These are phyloP conservation scores for Solanum appendiculatum DNA, from an alignment of 257 asterid species.

Conservation along the genomic window DNA sequence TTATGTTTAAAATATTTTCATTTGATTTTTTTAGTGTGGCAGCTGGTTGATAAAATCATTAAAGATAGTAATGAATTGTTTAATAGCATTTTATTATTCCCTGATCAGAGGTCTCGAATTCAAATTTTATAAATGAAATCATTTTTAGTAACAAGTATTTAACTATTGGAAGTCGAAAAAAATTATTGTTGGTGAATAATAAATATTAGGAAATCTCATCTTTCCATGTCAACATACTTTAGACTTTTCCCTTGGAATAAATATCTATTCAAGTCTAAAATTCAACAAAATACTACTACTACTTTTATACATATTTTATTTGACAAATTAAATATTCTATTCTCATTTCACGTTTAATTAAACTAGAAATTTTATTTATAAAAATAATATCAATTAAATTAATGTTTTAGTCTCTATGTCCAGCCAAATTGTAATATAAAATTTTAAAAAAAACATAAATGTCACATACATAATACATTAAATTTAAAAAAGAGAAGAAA, in stretches of 20 bases:
- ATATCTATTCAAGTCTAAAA: background rate
- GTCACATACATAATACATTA: background rate
- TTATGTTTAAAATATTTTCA: background rate
- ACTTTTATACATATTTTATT: background rate
- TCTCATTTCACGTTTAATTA: background rate
- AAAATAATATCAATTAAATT: background rate
- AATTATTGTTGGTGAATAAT: too few relatives aligned
- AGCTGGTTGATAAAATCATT: background rate
- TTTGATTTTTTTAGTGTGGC: background rate
- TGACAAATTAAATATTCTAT: background rate
- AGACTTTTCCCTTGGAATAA: background rate
- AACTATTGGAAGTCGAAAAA: rapidly evolving
- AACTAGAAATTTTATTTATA: background rate
- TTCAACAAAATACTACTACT: background rate
- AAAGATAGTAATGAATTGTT: background rate
- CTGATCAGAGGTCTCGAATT: rapidly evolving
- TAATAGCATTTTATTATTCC: background rate
- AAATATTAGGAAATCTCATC: background rate
- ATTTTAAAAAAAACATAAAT: background rate
- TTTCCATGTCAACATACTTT: background rate
- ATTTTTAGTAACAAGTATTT: too few relatives aligned
- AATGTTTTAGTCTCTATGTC: background rate
- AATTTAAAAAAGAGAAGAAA: too few relatives aligned
- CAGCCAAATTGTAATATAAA: background rate
- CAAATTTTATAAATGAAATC: background rate